A percentile compares a stretch with the other conserved stretches of the same genome.
Conservation (phyloP, 805 yeast genomes). For the Cyberlindnera misumaiensis region DNA sequence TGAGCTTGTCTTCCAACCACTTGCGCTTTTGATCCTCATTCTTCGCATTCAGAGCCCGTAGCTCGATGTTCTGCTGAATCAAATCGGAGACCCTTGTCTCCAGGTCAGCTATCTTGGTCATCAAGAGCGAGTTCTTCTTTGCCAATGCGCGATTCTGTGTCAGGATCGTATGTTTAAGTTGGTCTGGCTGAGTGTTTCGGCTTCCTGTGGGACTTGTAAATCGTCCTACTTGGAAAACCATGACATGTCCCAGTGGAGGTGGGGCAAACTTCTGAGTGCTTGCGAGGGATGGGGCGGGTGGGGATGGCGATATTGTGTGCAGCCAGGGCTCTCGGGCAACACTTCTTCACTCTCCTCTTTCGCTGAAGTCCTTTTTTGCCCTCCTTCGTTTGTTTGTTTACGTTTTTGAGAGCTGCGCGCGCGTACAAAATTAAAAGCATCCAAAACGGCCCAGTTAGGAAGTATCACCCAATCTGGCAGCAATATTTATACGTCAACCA, state of each 20-base stretch:
- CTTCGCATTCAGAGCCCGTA: constrained; percentile 32
- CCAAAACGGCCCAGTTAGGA: constrained; percentile 2
- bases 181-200: constrained; percentile 5
- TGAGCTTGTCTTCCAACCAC: constrained; percentile 32
- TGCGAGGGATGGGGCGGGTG: too few species aligned
- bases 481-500: not conserved
- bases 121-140: constrained; percentile 46
- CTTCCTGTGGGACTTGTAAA: constrained; percentile 13
- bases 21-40: constrained; percentile 25
- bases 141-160: constrained; percentile 51
- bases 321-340: not conserved
- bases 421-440: not conserved
- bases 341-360: too few species aligned
- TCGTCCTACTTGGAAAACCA: constrained; percentile 19
- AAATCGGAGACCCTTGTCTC: constrained; percentile 45
- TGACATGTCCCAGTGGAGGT: constrained; percentile 19
- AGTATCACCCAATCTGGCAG: not conserved
- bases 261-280: too few species aligned
- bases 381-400: constrained; percentile 5
- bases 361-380: not conserved
- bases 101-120: constrained; percentile 43
- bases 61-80: constrained; percentile 41
- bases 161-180: constrained; percentile 22
- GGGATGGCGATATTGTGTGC: not conserved
- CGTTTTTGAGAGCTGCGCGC: constrained; percentile 2